Conservation (phyloP, 2,329 filamentous ascomycete genomes). For the Aspergillus sp. region DNA sequence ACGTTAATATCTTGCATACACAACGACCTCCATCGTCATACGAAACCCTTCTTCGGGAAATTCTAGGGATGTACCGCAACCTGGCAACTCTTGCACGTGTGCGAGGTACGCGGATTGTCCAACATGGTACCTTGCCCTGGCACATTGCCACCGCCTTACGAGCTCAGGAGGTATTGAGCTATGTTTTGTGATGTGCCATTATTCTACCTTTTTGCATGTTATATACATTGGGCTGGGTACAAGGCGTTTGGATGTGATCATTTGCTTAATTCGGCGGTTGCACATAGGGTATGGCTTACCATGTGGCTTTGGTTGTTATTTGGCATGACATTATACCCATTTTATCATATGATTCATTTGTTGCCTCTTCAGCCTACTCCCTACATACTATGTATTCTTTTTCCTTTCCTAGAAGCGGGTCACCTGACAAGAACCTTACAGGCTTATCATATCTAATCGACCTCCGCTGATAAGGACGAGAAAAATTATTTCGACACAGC, state of each 20-base stretch:
- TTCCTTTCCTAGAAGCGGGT: neutral
- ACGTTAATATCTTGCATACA: slow-evolving; percentile 48
- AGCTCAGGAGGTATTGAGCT: slow-evolving; percentile 48
- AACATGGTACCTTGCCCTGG: slow-evolving; percentile 51
- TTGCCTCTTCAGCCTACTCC: neutral
- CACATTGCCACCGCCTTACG: slow-evolving; percentile 52
- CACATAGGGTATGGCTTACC: slow-evolving; percentile 1
- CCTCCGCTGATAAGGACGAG: slow-evolving; percentile 3
- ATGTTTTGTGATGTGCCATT: slow-evolving; percentile 40
- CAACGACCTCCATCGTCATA: slow-evolving; percentile 35
- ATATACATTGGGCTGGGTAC: slow-evolving; percentile 12
- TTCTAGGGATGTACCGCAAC: slow-evolving; percentile 51
- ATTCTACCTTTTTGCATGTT: slow-evolving; percentile 12
- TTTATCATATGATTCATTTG: slow-evolving; percentile 2
- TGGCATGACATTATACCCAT: slow-evolving; percentile 17
- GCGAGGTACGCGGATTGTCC: slow-evolving; percentile 47
- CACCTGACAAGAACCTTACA: slow-evolving; percentile 9
- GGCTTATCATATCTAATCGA: slow-evolving; percentile 19
- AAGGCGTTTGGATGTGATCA: slow-evolving; percentile 18
- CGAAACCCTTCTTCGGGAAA: slow-evolving; percentile 46
- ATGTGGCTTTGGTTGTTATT: slow-evolving; percentile 4
- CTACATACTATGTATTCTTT: neutral
- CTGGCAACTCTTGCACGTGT: slow-evolving; percentile 48
- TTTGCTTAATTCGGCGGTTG: neutral
- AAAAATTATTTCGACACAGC: slow-evolving; percentile 6